A percentile compares a stretch with the other conserved stretches of the same genome.
Evolutionary conservation across 2,329 filamentous ascomycete genomes (phyloP).

Genomic region (Aspergillus ibericus): DNA sequence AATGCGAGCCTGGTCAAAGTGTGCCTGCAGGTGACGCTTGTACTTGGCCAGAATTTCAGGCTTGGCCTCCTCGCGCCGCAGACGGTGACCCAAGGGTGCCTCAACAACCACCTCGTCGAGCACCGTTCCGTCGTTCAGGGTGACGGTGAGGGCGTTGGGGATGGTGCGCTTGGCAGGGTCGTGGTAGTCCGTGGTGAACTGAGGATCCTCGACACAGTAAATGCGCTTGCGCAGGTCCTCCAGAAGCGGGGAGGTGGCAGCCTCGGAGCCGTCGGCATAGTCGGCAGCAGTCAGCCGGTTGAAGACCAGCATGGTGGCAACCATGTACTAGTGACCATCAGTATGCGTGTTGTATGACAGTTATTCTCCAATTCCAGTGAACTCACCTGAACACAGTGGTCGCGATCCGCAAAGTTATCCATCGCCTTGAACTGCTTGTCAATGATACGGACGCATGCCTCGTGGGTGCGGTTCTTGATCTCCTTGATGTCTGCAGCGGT

Average conservation of each 20-base stretch:
- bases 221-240: constrained; percentile 93
- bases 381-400: constrained; percentile 88
- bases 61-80: constrained; percentile 94
- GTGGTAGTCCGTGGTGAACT: constrained; percentile 95
- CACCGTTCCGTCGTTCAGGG: constrained; percentile 88
- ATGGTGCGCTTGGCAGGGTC: constrained; percentile 91
- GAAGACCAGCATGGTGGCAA: constrained; percentile 91
- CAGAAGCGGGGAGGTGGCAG: constrained; percentile 83
- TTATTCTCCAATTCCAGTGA: not conserved
- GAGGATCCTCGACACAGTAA: constrained; percentile 90
- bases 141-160: constrained; percentile 93
- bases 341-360: constrained; percentile 2
- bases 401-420: constrained; percentile 99
- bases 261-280: constrained; percentile 90
- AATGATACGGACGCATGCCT: constrained; percentile 97
- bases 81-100: constrained; percentile 88
- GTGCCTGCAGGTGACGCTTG: constrained; percentile 83
- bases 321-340: constrained; percentile 71
- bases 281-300: constrained; percentile 90
- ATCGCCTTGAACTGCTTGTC: constrained; percentile 99
- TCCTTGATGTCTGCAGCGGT: constrained; percentile 89
- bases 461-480: constrained; percentile 93
- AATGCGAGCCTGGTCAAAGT: constrained; percentile 75
- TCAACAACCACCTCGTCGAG: constrained; percentile 89
- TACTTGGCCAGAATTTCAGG: constrained; percentile 95